phyloP scores from a whole-genome alignment of 2,329 filamentous ascomycete species.

The Pseudogymnoascus sp. region DNA sequence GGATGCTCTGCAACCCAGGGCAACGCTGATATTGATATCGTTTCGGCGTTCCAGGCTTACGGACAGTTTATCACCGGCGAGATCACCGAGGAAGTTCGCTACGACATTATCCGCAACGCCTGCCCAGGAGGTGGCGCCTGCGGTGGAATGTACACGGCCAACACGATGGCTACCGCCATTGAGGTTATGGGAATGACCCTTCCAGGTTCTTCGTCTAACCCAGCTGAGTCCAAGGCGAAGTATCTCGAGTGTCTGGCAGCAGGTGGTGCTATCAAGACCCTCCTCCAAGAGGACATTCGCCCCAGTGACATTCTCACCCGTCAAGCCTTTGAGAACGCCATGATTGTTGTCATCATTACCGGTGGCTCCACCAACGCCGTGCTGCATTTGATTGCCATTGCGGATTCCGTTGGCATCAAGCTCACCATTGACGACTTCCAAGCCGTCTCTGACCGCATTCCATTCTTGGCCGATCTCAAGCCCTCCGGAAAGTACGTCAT shows the following conservation, averaged over 20 bases:
- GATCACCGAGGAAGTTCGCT: conserved; percentile 83
- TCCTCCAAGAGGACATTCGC: conserved; percentile 68
- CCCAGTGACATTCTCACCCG: conserved; percentile 73
- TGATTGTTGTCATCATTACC: conserved; percentile 74
- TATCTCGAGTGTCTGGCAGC: conserved; percentile 62
- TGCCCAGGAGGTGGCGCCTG: conserved; percentile 79
- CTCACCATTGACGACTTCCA: conserved; percentile 84
- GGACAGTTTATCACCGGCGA: conserved; percentile 89
- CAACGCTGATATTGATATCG: conserved; percentile 76
- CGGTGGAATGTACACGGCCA: conserved; percentile 77
- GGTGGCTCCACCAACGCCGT: conserved; percentile 83
- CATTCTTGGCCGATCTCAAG: conserved; percentile 75
- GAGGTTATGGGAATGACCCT: conserved; percentile 69
- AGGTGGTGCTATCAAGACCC: conserved; percentile 64
- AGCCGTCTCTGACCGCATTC: conserved; percentile 66
- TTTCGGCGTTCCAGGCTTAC: conserved; percentile 96
- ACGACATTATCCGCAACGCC: conserved; percentile 88
- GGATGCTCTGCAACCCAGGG: conserved; percentile 73
- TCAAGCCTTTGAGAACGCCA: conserved; percentile 75
- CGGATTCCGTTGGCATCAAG: conserved; percentile 71
- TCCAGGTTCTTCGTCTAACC: conserved; percentile 73
- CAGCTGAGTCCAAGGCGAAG: conserved; percentile 66
- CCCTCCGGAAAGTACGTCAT: conserved; percentile 62
- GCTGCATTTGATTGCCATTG: conserved; percentile 75
- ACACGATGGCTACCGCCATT: conserved; percentile 68